A percentile compares a stretch with the other conserved stretches of the same genome.
Conservation (phyloP, 2,329 filamentous ascomycete species). For the Magnaporthiopsis poae region DNA sequence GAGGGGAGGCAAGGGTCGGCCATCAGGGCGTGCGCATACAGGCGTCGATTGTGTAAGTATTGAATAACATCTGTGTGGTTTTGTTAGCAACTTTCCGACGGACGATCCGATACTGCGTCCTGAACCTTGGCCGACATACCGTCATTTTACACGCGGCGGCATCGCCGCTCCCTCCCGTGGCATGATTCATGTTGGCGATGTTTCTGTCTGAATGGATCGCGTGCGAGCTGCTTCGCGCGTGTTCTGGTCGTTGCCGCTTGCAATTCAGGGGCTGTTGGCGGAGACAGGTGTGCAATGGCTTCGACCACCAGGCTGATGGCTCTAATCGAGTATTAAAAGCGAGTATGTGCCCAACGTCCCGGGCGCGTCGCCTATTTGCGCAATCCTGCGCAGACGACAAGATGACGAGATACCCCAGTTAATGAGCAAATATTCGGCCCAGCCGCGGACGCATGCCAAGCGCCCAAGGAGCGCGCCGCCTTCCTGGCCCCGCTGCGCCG, state of each 20-base stretch:
- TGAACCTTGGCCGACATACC: background rate
- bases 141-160: constrained; percentile 4
- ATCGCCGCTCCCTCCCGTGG: background rate
- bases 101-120: background rate
- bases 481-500: background rate
- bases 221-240: too few species aligned
- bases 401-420: background rate
- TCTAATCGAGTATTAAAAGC: background rate
- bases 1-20: too few species aligned
- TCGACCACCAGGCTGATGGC: background rate
- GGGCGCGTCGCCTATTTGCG: background rate
- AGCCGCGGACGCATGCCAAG: too few species aligned
- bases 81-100: background rate
- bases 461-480: background rate
- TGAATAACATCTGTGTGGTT: constrained; percentile 31
- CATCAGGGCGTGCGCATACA: constrained; percentile 18
- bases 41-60: constrained; percentile 32
- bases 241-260: too few species aligned
- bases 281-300: background rate
- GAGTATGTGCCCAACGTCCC: background rate
- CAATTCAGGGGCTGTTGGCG: too few species aligned
- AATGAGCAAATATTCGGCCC: background rate
- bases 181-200: constrained; percentile 3
- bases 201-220: background rate
- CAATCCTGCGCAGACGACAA: background rate